Conservation (phyloP, 2,329 filamentous ascomycete species). For the Phoma sp. region DNA sequence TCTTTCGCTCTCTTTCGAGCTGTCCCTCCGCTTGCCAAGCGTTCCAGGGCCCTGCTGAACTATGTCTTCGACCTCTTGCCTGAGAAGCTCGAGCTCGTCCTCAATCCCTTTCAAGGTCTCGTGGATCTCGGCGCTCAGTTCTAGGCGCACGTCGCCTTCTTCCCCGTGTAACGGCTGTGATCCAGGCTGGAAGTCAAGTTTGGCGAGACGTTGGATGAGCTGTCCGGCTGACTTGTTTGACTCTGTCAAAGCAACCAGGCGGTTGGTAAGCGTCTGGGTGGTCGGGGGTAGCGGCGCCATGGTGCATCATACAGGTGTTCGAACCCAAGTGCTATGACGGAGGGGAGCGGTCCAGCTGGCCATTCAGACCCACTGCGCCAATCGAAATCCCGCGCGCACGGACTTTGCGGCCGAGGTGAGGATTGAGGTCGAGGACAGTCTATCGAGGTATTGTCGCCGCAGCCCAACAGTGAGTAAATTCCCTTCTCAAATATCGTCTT, state of each 20-base stretch:
- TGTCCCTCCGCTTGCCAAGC: conserved; percentile 51
- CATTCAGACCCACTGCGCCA: conserved; percentile 20
- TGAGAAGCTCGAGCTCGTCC: conserved; percentile 81
- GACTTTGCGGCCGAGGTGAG: conserved; percentile 20
- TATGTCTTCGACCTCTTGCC: conserved; percentile 77
- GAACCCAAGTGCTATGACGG: conserved; percentile 40
- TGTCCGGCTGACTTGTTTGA: conserved; percentile 60
- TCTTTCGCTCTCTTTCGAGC: conserved; percentile 66
- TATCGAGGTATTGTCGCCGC: conserved; percentile 1
- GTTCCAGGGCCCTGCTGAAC: conserved; percentile 49
- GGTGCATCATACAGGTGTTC: conserved; percentile 34
- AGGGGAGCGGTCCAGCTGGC: conserved; percentile 25
- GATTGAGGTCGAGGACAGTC: not conserved
- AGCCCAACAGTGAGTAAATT: not conserved
- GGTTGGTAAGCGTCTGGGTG: conserved; percentile 52
- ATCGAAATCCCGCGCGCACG: conserved; percentile 26
- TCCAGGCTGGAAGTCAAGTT: conserved; percentile 66
- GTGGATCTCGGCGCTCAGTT: conserved; percentile 81
- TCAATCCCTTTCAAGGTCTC: conserved; percentile 77
- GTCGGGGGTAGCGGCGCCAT: conserved; percentile 46
- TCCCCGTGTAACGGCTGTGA: conserved; percentile 64
- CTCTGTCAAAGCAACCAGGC: conserved; percentile 60
- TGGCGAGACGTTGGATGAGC: conserved; percentile 63
- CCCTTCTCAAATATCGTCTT: not conserved
- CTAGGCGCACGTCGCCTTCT: conserved; percentile 70